Base-by-base conservation (phyloP, 495 filamentous ascomycete species). In the Cairneyella variabilis region DNA sequence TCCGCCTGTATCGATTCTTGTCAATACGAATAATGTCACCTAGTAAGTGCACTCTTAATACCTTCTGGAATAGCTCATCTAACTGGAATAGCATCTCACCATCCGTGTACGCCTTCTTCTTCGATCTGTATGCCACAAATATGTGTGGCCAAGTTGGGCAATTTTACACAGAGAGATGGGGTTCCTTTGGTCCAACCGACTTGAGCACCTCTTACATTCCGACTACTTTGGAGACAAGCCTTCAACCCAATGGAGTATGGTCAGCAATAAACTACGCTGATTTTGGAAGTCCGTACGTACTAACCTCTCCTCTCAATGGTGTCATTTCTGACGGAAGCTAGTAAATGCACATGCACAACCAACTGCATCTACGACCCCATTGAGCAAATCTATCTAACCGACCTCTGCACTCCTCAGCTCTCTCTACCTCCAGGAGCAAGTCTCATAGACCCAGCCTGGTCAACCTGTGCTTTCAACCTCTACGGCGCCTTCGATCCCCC, bases 71-170 rank as follows among this genome's bases (percentile, higher is more conserved):
- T n/a, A n/a, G n/a, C n/a, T n/a, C n/a, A n/a, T n/a, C n/a, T n/a
- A n/a, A n/a, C n/a, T n/a, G n/a, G n/a, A n/a, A n/a, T n/a, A 54
- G 51, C 27, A 10, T 22, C 21, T 54, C 51, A 18, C 51, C 51
- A 22, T 37, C 16, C n/a, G 27, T 54, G 3, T 54, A 54, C 38
- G 32, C 25, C 6, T 12, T n/a, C 5, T 45, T 54, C 22, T 14
- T n/a, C 6, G 21, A n/a, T 4, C 14, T 54, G 11, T 46, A 5
- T 36, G 51, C 51, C 1, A 36, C 26, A 23, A 27, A 46, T 23
- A 10, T 54, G 25, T 54, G 51, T 37, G 39, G 40, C 1, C 10
- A 30, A 8, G 25, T 54, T 2, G 40, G 51, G 3, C 3, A 11
- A n/a, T 16, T 18, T 11, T 38, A 40, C 41, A 16, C 3, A 9